Conservation (phyloP, 2,329 filamentous ascomycete species). For the Didymella segeticola region DNA sequence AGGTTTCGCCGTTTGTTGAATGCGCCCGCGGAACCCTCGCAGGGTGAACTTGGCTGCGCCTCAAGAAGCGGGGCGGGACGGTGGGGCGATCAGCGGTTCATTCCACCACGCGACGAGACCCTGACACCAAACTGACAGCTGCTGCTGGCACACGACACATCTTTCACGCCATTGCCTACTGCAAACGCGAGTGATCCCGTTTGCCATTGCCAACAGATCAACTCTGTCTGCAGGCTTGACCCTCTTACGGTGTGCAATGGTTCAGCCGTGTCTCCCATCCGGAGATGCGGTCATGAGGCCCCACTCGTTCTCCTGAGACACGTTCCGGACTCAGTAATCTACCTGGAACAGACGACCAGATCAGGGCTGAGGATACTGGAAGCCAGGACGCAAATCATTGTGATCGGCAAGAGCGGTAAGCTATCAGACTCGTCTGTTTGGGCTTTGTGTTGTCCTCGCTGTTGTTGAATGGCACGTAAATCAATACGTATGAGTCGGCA, state of each 20-base stretch:
- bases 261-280: too few species aligned
- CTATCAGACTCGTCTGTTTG: too few species aligned
- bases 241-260: too few species aligned
- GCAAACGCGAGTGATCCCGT: too few species aligned
- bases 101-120: slow-evolving; percentile 2
- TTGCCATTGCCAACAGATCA: too few species aligned
- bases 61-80: neutral
- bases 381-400: too few species aligned
- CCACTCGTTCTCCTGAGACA: neutral
- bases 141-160: neutral
- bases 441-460: too few species aligned
- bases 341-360: neutral
- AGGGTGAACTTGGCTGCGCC: slow-evolving; percentile 15
- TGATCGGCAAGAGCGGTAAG: too few species aligned
- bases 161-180: neutral
- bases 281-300: too few species aligned
- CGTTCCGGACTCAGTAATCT: neutral
- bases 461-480: too few species aligned
- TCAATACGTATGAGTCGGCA: too few species aligned
- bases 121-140: slow-evolving; percentile 2
- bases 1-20: slow-evolving; percentile 2
- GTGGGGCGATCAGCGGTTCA: slow-evolving; percentile 7
- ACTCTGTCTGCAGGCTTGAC: too few species aligned
- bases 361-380: neutral
- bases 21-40: slow-evolving; percentile 9